A percentile compares a stretch with the other conserved stretches of the same genome.
phyloP scores from a whole-genome alignment of 129 eudicot genomes.

The Flaveria brownii region DNA sequence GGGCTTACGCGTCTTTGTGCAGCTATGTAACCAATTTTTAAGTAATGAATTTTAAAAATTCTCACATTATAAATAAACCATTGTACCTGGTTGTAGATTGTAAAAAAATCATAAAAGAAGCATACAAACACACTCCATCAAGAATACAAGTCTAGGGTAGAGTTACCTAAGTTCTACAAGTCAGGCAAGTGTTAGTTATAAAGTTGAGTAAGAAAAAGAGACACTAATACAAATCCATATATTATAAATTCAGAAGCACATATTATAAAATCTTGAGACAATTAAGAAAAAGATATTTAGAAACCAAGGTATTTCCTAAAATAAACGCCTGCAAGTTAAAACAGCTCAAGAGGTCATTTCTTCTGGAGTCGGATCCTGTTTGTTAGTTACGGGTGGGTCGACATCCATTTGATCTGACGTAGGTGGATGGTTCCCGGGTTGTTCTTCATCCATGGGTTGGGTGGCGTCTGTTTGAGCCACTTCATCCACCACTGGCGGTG shows the following conservation, averaged over 20 bases:
- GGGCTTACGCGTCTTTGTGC: too few species aligned
- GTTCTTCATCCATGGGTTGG: conserved; percentile 37
- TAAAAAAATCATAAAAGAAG: too few species aligned
- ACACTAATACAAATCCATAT: conserved; percentile 14
- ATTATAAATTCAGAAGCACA: not conserved
- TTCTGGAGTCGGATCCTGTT: conserved; percentile 18
- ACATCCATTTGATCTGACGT: conserved; percentile 47
- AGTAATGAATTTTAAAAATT: too few species aligned
- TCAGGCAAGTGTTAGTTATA: too few species aligned
- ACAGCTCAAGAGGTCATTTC: conserved; percentile 35
- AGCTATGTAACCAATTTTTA: too few species aligned
- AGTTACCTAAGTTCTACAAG: too few species aligned
- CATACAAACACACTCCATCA: too few species aligned
- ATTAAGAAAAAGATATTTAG: not conserved
- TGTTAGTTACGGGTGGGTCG: conserved; percentile 40
- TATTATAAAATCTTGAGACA: not conserved
- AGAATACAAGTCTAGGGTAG: too few species aligned
- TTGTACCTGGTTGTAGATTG: too few species aligned
- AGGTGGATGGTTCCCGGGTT: conserved; percentile 23
- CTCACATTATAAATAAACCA: too few species aligned
- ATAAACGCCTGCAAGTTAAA: not conserved
- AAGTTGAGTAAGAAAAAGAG: not conserved
- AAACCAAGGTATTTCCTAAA: not conserved
- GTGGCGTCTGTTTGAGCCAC: conserved; percentile 29
- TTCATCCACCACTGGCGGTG: conserved; percentile 28